Conservation (phyloP, 345 rosid species). For the Streptanthus diversifolius region DNA sequence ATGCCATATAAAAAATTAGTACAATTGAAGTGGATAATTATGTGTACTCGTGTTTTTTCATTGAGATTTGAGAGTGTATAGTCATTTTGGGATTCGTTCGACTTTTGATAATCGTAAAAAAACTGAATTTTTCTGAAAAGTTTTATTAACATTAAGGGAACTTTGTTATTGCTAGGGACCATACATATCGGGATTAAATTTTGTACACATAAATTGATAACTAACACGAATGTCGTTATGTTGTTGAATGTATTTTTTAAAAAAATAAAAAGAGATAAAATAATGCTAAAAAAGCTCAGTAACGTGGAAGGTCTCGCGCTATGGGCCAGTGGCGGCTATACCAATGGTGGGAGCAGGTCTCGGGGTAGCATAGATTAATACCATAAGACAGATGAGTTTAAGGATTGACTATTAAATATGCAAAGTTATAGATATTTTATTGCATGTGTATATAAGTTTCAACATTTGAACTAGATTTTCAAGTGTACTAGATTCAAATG, state of each 20-base stretch:
- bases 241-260: neutral
- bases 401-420: neutral
- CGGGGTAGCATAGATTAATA: neutral
- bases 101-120: neutral
- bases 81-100: neutral
- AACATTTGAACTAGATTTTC: neutral
- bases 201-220: neutral
- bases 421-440: conserved; percentile 1
- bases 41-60: neutral
- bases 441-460: conserved; percentile 11
- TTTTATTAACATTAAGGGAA: neutral
- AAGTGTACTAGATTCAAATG: too few species aligned
- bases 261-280: neutral
- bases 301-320: conserved; percentile 25
- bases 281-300: conserved; percentile 1
- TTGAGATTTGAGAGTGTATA: neutral
- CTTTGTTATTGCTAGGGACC: neutral
- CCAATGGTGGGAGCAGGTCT: conserved; percentile 30
- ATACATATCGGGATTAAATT: neutral
- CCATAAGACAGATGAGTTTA: conserved; percentile 3
- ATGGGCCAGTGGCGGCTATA: conserved; percentile 25
- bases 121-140: neutral
- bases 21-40: neutral
- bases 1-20: neutral
- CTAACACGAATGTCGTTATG: conserved; percentile 25